Evolutionary conservation across 345 rosid species (phyloP).

Genomic region (Euphorbia pulcherrima): DNA sequence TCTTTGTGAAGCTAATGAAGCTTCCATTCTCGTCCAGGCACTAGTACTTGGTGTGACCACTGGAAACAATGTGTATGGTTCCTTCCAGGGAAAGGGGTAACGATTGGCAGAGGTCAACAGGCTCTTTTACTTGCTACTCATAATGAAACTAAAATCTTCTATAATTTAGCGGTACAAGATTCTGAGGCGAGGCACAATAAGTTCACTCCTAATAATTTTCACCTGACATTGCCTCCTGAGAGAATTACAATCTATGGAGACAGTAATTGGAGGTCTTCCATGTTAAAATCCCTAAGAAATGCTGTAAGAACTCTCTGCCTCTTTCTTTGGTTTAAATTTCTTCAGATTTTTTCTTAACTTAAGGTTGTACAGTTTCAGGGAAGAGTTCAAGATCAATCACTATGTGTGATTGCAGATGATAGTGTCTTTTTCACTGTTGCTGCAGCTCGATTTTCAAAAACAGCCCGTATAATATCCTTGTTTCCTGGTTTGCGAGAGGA

Average conservation of each 20-base stretch:
- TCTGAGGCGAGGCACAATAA: slow-evolving; percentile 27
- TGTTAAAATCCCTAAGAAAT: slow-evolving; percentile 47
- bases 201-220: slow-evolving; percentile 36
- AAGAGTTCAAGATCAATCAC: slow-evolving; percentile 42
- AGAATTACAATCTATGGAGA: slow-evolving; percentile 77
- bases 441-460: slow-evolving; percentile 47
- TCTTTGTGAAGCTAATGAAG: slow-evolving; percentile 8
- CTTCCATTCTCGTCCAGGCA: slow-evolving; percentile 45
- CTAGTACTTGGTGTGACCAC: slow-evolving; percentile 82
- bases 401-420: slow-evolving; percentile 77
- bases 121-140: slow-evolving; percentile 61
- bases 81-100: slow-evolving; percentile 50
- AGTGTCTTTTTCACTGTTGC: slow-evolving; percentile 62
- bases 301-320: slow-evolving; percentile 47
- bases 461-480: slow-evolving; percentile 50
- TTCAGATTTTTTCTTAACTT: background rate
- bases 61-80: slow-evolving; percentile 99
- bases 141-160: slow-evolving; percentile 53
- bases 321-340: slow-evolving; percentile 13
- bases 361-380: slow-evolving; percentile 51
- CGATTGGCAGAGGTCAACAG: slow-evolving; percentile 51
- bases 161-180: slow-evolving; percentile 42
- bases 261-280: slow-evolving; percentile 53
- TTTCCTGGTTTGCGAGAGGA: slow-evolving; percentile 69
- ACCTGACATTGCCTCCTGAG: slow-evolving; percentile 62